Base-by-base conservation (phyloP, 169 alveolate genomes). In the Plasmodium ovale region DNA sequence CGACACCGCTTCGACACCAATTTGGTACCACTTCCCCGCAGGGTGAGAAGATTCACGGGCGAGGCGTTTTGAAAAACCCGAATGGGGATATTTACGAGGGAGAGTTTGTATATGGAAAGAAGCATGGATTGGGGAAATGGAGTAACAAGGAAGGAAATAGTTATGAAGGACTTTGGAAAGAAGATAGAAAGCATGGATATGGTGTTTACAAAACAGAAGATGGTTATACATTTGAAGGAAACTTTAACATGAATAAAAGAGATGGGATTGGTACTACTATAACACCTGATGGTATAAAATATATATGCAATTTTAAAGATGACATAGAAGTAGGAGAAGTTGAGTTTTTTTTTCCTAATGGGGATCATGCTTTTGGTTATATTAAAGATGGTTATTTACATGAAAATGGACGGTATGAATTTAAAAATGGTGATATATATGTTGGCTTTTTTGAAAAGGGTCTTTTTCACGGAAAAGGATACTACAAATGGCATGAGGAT, bases 151-250 rank as follows among this genome's bases (percentile, higher is more conserved):
- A 95, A 88, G 99, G 99, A 2, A 99, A 98, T 77, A 94, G 92
- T 59, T 98, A 95, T 91, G 98, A 97, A 89, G 99, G 99, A 2
- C 92, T 92, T 59, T 98, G 98, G 97, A 95, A 92, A 53, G 95
- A 94, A 51, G 99, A 97, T 87, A 92, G 91, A 93, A 95, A 95
- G 82, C 97, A 97, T 94, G 99, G 99, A 1, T 95, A 98, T 92
- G 99, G 99, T 19, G 92, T 97, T 47, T 96, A 96, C 79, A 92
- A 85, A 87, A 88, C 93, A 87, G 58, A 73, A 51, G 92, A 92
- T 10, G 94, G 94, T n/a, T 87, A 72, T 35, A 89, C 59, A 1
- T 92, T 87, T 27, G 94, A 92, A 54, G 89, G 89, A 0, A 23
- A 31, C 23, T 79, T 79, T 49, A 35, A 51, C n/a, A 51, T 31